These are phyloP conservation scores for Penicillium brasilianum DNA, from an alignment of 2,329 filamentous ascomycete genomes.

Conservation along the genomic window DNA sequence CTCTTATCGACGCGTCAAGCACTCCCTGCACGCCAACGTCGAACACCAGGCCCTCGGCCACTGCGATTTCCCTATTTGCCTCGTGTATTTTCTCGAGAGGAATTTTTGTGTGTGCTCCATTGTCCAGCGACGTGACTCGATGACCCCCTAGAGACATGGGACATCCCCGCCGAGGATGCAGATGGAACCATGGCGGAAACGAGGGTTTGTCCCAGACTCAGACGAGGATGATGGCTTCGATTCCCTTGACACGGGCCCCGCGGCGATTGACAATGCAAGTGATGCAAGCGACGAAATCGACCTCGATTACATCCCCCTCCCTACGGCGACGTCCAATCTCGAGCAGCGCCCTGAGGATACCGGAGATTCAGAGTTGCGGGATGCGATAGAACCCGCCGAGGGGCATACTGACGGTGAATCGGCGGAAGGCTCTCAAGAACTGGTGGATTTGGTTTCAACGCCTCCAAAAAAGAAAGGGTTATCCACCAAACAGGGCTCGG, in stretches of 20 bases:
- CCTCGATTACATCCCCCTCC: constrained; percentile 28
- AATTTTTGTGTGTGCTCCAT: background rate
- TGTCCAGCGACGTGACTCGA: constrained; percentile 20
- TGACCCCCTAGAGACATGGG: constrained; percentile 44
- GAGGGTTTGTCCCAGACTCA: constrained; percentile 59
- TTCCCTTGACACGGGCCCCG: constrained; percentile 34
- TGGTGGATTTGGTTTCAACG: background rate
- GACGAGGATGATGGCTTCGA: constrained; percentile 53
- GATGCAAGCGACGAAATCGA: constrained; percentile 19
- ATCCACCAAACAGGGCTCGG: background rate
- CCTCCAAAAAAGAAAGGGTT: background rate
- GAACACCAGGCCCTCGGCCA: background rate
- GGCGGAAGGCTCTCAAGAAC: constrained; percentile 2
- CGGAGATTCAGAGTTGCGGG: background rate
- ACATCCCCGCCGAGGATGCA: constrained; percentile 38
- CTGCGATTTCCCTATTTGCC: background rate
- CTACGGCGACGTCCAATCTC: constrained; percentile 7
- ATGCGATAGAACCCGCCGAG: constrained; percentile 4
- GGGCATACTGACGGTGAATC: background rate
- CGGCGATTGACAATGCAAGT: constrained; percentile 14
- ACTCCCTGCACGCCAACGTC: constrained; percentile 1
- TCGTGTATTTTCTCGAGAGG: background rate
- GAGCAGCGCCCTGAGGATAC: background rate
- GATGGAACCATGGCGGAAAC: constrained; percentile 57
- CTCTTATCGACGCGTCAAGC: constrained; percentile 11